A percentile compares a stretch with the other conserved stretches of the same genome.
Evolutionary conservation across 164 flowering plant genomes (phyloP).

Genomic region (Sedum album): DNA sequence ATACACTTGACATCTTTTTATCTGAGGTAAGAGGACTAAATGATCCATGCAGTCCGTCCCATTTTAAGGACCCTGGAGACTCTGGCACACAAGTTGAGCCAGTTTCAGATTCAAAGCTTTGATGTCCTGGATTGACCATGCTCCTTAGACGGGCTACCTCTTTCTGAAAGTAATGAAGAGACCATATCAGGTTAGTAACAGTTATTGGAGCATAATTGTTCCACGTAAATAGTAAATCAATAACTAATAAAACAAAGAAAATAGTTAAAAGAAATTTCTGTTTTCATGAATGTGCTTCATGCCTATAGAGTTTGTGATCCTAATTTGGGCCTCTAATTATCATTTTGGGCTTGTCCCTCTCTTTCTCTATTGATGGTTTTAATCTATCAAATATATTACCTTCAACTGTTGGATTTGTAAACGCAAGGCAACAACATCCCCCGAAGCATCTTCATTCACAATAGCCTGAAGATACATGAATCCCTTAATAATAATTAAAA

Average conservation of each 20-base stretch:
- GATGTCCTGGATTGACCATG: conserved; percentile 53
- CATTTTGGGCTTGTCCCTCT: no score
- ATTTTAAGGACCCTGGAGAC: conserved; percentile 76
- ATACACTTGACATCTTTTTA: conserved; percentile 51
- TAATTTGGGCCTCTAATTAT: no score
- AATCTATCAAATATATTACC: no score
- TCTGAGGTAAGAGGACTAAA: conserved; percentile 61
- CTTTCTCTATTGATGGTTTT: no score
- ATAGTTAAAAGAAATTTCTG: no score
- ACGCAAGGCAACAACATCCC: conserved; percentile 87
- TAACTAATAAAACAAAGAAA: no score
- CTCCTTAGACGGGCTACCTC: conserved; percentile 67
- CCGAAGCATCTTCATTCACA: conserved; percentile 96
- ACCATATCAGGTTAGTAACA: neutral
- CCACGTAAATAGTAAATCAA: no score
- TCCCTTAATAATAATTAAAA: neutral
- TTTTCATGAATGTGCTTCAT: no score
- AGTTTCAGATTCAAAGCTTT: conserved; percentile 41
- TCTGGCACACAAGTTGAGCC: conserved; percentile 42
- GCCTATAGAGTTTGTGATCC: no score
- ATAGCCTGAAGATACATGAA: conserved; percentile 48
- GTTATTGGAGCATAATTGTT: neutral
- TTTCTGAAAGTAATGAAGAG: conserved; percentile 28
- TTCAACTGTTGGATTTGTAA: conserved; percentile 84
- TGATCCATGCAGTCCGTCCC: conserved; percentile 73